Base-by-base conservation (phyloP, 169 alveolate species). In the Plasmodium malariae region DNA sequence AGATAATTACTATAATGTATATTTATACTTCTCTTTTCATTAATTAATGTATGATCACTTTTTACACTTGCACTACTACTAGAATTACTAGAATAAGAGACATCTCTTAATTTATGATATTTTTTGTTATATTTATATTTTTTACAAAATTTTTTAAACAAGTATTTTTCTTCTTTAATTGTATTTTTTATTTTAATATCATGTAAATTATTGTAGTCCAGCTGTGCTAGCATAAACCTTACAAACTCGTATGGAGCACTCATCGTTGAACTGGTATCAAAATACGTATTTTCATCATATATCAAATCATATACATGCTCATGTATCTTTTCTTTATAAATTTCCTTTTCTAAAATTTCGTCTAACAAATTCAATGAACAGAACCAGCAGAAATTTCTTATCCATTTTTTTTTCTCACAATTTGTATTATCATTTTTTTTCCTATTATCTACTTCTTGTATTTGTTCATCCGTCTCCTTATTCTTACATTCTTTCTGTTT, bases 191-290 rank as follows among this genome's bases (percentile, higher is more conserved):
- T 67, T 45, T 83, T 83, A 19, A 83, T 83, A 28, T 49, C 70
- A 36, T 67, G 83, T 11, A 83, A 32, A 2, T 3, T 7, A 37
- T 49, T 83, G 19, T 55, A 17, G 24, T 83, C 91, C 49, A 65
- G 14, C 11, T 83, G 91, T 0, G 43, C 30, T 28, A 83, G 30
- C 85, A 83, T 83, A 83, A 83, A 83, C 2, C 91, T 37, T 19
- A 85, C 85, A 51, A 83, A 83, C 40, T 83, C 91, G 49, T 83
- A 83, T 7, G 91, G 91, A 14, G 67, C 74, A 49, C 91, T 83
- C 80, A 83, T 83, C 60, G 67, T 36, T 7, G 91, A 65, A 45
- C 91, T 83, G 3, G 91, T 83, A 45, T 83, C 91, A 24, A 83
- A 83, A 28, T 83, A 83, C 11, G 91, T 36, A 34, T 67, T 68